A percentile compares a stretch with the other conserved stretches of the same genome.
Conservation (phyloP, 78 protist species). For the Dictyostelium purpureum region DNA sequence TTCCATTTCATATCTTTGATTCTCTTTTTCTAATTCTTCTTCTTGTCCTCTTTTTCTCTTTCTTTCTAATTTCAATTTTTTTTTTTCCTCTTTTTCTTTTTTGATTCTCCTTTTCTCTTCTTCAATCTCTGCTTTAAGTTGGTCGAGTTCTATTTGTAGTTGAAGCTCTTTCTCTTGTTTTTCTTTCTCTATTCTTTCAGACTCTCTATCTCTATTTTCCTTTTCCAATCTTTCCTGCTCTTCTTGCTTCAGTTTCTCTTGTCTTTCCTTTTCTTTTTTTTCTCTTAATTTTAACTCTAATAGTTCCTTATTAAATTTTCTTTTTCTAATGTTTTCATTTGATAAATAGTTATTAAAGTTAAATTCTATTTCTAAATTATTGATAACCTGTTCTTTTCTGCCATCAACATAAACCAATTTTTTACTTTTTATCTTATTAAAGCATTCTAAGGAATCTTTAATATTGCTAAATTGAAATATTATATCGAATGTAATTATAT, state of each 20-base stretch:
- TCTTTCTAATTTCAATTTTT: too few species aligned
- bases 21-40: too few species aligned
- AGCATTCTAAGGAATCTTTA: neutral
- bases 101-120: too few species aligned
- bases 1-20: too few species aligned
- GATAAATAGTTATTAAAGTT: neutral
- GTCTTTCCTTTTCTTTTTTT: neutral
- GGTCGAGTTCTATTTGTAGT: too few species aligned
- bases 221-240: neutral
- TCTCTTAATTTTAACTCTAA: too few species aligned
- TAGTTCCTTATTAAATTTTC: neutral
- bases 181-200: too few species aligned
- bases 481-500: neutral
- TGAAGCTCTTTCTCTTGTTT: too few species aligned
- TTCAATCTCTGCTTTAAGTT: too few species aligned
- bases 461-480: neutral
- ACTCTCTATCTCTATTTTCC: neutral
- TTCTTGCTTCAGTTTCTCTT: neutral
- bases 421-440: neutral
- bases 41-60: too few species aligned
- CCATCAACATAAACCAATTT: neutral
- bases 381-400: neutral
- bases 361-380: neutral
- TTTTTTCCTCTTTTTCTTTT: too few species aligned
- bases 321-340: neutral